These are phyloP conservation scores for Davidsoniella australis DNA, from an alignment of 2,329 filamentous ascomycete species.

Conservation along the genomic window DNA sequence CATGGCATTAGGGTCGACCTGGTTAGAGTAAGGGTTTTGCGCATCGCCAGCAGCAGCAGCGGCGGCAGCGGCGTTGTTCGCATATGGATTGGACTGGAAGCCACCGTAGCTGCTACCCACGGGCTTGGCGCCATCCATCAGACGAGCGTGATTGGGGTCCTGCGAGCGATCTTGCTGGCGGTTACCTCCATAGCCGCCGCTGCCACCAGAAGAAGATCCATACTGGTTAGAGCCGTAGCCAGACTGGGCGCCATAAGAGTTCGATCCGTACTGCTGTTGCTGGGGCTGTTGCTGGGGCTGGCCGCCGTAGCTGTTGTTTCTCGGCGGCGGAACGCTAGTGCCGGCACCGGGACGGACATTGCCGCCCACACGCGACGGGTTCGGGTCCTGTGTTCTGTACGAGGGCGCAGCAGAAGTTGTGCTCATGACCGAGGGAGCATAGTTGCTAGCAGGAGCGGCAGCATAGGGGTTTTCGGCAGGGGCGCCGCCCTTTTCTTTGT, in stretches of 20 bases:
- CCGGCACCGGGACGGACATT: constrained; percentile 18
- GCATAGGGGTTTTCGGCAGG: constrained; percentile 12
- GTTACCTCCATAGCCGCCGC: constrained; percentile 42
- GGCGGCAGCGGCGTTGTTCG: constrained; percentile 2
- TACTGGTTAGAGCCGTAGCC: constrained; percentile 39
- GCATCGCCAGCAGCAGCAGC: constrained; percentile 13
- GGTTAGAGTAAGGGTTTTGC: constrained; percentile 12
- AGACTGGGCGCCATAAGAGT: constrained; percentile 14
- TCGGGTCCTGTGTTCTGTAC: constrained; percentile 9
- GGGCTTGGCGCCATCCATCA: constrained; percentile 9
- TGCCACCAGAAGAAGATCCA: constrained; percentile 27
- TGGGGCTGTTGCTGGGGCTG: constrained; percentile 14
- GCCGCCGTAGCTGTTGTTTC: constrained; percentile 13
- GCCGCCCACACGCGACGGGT: constrained; percentile 6
- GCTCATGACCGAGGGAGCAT: constrained; percentile 9
- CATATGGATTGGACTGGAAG: constrained; percentile 16
- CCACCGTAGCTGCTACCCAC: constrained; percentile 13
- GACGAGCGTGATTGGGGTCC: constrained; percentile 26
- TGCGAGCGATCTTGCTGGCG: constrained; percentile 22
- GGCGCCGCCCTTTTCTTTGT: constrained; percentile 10
- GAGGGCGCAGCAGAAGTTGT: constrained; percentile 9
- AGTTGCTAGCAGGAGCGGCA: constrained; percentile 7
- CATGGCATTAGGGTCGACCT: constrained; percentile 13
- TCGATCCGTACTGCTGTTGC: constrained; percentile 5
- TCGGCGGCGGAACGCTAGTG: constrained; percentile 18